Evolutionary conservation across 306 rosid species (phyloP).

Genomic region (Acacia melanoxylon): DNA sequence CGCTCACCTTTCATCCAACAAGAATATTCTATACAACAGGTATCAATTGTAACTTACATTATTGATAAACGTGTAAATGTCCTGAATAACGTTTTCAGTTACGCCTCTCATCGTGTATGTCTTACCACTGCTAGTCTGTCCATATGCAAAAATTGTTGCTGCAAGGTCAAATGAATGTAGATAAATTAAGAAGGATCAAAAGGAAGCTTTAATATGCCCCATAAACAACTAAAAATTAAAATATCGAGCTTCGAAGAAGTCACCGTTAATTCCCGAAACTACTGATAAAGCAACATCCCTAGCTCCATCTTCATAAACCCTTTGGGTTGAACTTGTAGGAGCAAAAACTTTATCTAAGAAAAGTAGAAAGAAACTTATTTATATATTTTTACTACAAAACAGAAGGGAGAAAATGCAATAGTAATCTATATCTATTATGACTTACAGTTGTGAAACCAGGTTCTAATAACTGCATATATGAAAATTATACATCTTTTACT

Average conservation of each 20-base stretch:
- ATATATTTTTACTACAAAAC: neutral
- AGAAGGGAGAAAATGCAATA: constrained; percentile 14
- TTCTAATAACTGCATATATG: neutral
- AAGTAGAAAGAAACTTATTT: neutral
- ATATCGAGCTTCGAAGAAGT: neutral
- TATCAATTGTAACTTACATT: constrained; percentile 41
- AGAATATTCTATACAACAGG: neutral
- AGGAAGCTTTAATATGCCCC: neutral
- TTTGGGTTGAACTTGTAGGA: constrained; percentile 46
- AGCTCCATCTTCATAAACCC: constrained; percentile 67
- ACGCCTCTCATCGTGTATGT: constrained; percentile 75
- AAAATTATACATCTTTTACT: neutral
- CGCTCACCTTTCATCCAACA: neutral
- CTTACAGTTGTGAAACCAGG: neutral
- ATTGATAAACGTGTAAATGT: constrained; percentile 52
- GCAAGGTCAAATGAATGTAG: constrained; percentile 31
- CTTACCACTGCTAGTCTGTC: constrained; percentile 79
- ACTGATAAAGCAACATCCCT: constrained; percentile 70
- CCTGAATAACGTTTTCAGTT: constrained; percentile 55
- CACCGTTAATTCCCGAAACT: constrained; percentile 70
- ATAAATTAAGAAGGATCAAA: neutral
- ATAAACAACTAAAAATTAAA: neutral
- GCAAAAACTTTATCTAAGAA: constrained; percentile 62
- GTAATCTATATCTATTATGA: constrained; percentile 18
- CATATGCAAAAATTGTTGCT: constrained; percentile 75